phyloP scores from a whole-genome alignment of 352 stramenopile species.

The Pythium angustatum region DNA sequence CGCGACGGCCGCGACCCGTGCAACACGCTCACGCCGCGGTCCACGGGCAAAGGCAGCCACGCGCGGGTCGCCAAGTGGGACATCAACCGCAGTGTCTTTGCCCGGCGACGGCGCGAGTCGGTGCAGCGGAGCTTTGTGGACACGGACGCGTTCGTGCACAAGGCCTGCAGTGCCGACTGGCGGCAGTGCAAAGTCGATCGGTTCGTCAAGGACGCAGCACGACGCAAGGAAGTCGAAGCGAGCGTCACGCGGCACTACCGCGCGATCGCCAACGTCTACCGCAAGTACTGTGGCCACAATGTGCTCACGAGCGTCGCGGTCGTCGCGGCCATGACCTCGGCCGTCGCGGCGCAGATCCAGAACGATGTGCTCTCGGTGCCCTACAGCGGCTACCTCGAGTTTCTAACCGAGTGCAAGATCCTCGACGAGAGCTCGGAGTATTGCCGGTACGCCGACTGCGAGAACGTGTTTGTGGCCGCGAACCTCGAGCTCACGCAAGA shows the following conservation, averaged over 20 bases:
- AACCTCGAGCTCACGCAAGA: slow-evolving; percentile 80
- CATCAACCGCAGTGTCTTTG: slow-evolving; percentile 83
- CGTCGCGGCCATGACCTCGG: slow-evolving; percentile 38
- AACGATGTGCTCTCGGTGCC: slow-evolving; percentile 70
- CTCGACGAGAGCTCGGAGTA: slow-evolving; percentile 71
- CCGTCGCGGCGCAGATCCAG: slow-evolving; percentile 54
- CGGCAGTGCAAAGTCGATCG: slow-evolving; percentile 75
- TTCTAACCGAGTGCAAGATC: slow-evolving; percentile 59
- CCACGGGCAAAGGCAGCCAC: slow-evolving; percentile 41
- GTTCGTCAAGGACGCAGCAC: slow-evolving; percentile 63
- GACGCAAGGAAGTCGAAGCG: slow-evolving; percentile 58
- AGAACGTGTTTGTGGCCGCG: slow-evolving; percentile 81
- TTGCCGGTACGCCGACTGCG: slow-evolving; percentile 62
- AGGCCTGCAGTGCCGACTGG: slow-evolving; percentile 70
- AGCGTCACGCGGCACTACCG: slow-evolving; percentile 57
- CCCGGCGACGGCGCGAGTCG: slow-evolving; percentile 53
- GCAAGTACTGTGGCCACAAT: slow-evolving; percentile 65
- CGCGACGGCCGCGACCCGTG: slow-evolving; percentile 67
- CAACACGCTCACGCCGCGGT: slow-evolving; percentile 67
- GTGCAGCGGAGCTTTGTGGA: slow-evolving; percentile 64
- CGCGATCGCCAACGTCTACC: slow-evolving; percentile 59
- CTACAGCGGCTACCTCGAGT: slow-evolving; percentile 75
- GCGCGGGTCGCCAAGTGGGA: slow-evolving; percentile 53
- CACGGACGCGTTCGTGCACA: slow-evolving; percentile 64
- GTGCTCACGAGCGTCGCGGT: slow-evolving; percentile 53